Conservation (phyloP, 2,329 filamentous ascomycete genomes). For the Hymenoscyphus occultus region DNA sequence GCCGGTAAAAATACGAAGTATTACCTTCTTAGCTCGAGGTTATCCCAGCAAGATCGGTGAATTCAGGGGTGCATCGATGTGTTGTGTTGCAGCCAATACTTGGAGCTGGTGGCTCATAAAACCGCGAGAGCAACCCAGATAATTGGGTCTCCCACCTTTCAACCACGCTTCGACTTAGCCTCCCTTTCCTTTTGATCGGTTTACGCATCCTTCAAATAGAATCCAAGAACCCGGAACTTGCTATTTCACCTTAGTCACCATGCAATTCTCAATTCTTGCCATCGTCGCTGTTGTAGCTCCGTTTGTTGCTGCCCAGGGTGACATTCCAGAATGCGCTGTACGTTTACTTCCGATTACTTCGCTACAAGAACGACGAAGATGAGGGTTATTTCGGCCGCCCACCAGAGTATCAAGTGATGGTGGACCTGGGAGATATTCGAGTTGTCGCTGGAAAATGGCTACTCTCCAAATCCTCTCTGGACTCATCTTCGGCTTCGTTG, state of each 20-base stretch:
- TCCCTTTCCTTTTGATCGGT: background rate
- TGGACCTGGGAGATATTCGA: background rate
- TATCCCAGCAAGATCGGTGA: background rate
- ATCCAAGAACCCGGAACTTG: background rate
- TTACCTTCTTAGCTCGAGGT: background rate
- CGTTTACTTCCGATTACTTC: conserved; percentile 32
- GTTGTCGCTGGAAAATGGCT: background rate
- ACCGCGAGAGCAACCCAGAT: background rate
- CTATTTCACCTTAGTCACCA: conserved; percentile 9
- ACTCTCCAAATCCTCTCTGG: background rate
- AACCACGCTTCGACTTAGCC: no score
- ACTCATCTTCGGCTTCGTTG: background rate
- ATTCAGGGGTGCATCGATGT: background rate
- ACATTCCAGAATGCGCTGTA: conserved; percentile 55
- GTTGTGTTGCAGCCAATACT: background rate
- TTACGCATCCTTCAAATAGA: background rate
- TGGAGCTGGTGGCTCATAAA: background rate
- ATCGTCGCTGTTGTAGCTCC: conserved; percentile 51
- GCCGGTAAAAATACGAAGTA: background rate
- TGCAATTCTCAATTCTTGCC: conserved; percentile 35
- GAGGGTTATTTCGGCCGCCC: background rate
- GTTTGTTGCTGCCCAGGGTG: conserved; percentile 50
- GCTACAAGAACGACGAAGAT: background rate
- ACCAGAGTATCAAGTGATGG: background rate
- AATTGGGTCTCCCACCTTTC: background rate